Evolutionary conservation across 345 rosid species (phyloP).

Genomic region (Syzygium oleosum): DNA sequence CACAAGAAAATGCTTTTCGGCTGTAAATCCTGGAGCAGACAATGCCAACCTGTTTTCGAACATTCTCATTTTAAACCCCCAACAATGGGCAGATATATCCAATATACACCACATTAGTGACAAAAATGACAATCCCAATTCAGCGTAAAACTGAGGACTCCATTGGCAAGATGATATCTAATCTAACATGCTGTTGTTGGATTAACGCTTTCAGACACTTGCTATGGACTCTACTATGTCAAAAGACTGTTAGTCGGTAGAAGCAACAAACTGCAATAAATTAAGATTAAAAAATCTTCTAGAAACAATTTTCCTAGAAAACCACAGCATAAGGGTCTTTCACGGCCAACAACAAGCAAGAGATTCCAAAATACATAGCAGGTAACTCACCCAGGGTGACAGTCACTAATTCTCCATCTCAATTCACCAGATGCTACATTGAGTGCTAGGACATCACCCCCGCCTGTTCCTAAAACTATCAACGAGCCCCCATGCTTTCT

Average conservation of each 20-base stretch:
- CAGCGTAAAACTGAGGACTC: neutral
- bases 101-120: neutral
- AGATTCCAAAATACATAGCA: neutral
- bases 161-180: neutral
- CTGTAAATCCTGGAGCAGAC: neutral
- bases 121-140: neutral
- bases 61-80: neutral
- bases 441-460: conserved; percentile 90
- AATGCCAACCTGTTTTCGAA: neutral
- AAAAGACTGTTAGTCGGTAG: neutral
- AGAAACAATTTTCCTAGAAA: neutral
- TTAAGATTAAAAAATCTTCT: neutral
- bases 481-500: conserved; percentile 64
- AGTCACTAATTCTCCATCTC: conserved; percentile 78
- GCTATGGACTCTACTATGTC: neutral
- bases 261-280: neutral
- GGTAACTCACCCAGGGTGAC: conserved; percentile 84
- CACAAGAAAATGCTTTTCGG: neutral
- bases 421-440: conserved; percentile 89
- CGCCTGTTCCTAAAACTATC: conserved; percentile 74
- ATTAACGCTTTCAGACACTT: neutral
- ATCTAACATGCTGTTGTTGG: neutral
- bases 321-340: neutral
- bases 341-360: neutral
- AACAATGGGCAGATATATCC: neutral